A percentile compares a stretch with the other conserved stretches of the same genome.
phyloP scores from a whole-genome alignment of 345 rosid genomes.

The Litchi chinensis region DNA sequence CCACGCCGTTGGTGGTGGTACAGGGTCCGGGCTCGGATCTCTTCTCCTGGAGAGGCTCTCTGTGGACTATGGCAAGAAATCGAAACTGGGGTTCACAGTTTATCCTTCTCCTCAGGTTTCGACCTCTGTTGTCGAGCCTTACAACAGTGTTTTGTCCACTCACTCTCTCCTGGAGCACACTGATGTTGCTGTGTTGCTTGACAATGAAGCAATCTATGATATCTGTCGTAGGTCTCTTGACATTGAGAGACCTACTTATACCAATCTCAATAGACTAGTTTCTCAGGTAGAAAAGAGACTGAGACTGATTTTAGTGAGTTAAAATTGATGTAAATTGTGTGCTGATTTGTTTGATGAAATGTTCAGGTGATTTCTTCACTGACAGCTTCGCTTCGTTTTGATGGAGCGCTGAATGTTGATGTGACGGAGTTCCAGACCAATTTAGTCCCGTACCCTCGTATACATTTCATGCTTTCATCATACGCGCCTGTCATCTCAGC shows the following conservation, averaged over 20 bases:
- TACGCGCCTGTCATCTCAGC: conserved; percentile 29
- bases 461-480: conserved; percentile 31
- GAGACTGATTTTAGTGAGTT: too few species aligned
- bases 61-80: conserved; percentile 22
- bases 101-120: conserved; percentile 31
- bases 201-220: conserved; percentile 24
- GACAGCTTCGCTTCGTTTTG: conserved; percentile 26
- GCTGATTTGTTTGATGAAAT: too few species aligned
- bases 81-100: conserved; percentile 24
- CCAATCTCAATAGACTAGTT: conserved; percentile 23
- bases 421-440: conserved; percentile 38
- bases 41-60: conserved; percentile 24
- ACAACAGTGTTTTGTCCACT: conserved; percentile 23
- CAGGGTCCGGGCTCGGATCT: conserved; percentile 26
- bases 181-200: conserved; percentile 18
- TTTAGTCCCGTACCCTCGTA: conserved; percentile 32
- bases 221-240: conserved; percentile 23
- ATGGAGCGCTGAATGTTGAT: conserved; percentile 34
- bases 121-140: conserved; percentile 27
- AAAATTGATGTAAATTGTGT: too few species aligned
- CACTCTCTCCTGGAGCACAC: conserved; percentile 22
- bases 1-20: conserved; percentile 26
- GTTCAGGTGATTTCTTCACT: conserved; percentile 20
- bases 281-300: conserved; percentile 12
- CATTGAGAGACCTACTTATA: conserved; percentile 25